Evolutionary conservation across 371 early-diverging fungal genomes (phyloP), one percentile per base, ranked within the genome.

Genomic region (Sporodiniella umbellata): DNA sequence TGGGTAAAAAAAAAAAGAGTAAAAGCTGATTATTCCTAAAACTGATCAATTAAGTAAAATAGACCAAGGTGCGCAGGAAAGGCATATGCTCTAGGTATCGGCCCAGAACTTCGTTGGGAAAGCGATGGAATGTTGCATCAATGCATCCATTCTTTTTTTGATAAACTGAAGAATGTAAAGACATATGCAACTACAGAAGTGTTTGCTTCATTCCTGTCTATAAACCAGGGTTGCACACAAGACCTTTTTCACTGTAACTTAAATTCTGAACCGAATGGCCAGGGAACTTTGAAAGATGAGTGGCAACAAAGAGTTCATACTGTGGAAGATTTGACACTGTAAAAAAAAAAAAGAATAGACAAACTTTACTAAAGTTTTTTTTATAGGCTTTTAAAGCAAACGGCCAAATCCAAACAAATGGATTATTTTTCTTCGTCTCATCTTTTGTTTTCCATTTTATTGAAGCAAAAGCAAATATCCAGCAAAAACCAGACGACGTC

Each of bases 21-120:
- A 11, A 14, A 24, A 44, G 15, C 10, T 10, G 22, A 42, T 2
- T 8, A 18, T n/a, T n/a, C n/a, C n/a, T n/a, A n/a, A n/a, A n/a
- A n/a, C n/a, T 1, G 17, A 17, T 45, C 18, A 18, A 25, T 14
- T 24, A 6, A 22, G 28, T 26, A 23, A 11, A 21, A 8, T 51
- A 71, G 70, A 37, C 69, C 70, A 69, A 75, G 71, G 8, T 78
- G 81, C 25, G 70, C 76, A 37, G 96, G 96, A 37, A 99, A 99
- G 72, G 96, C 99, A 0, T 92, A 90, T 64, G 97, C 94, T n/a
- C 95, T 99, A 94, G 92, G 93, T 40, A 90, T 89, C 23, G 81
- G 77, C 25, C 52, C 76, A 10, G 66, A 28, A n/a, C n/a, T n/a
- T n/a, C n/a, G n/a, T 28, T 28, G 7, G 62, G 45, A 64, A 28